A percentile compares a stretch with the other conserved stretches of the same genome.
Conservation (phyloP, 1,284 basidiomycete species). For the Irpex sp. region DNA sequence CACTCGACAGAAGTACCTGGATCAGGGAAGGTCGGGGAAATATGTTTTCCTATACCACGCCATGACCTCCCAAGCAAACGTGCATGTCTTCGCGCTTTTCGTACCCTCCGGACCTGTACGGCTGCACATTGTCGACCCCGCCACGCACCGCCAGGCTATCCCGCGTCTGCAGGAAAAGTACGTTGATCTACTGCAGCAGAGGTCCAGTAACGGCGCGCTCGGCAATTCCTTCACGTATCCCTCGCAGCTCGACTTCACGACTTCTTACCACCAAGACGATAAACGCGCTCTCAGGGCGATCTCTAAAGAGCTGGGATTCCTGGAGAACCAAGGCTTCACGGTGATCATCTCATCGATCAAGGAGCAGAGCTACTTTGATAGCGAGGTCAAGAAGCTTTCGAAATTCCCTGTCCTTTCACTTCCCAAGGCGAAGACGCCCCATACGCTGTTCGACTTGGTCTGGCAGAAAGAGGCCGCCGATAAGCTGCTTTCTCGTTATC, state of each 20-base stretch:
- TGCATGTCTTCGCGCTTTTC: slow-evolving; percentile 93
- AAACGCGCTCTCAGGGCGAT: slow-evolving; percentile 81
- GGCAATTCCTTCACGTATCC: slow-evolving; percentile 64
- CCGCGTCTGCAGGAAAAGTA: slow-evolving; percentile 77
- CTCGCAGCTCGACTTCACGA: slow-evolving; percentile 62
- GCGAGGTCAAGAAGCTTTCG: slow-evolving; percentile 62
- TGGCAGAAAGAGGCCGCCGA: slow-evolving; percentile 70
- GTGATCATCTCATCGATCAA: slow-evolving; percentile 86
- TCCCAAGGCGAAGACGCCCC: slow-evolving; percentile 69
- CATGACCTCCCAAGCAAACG: slow-evolving; percentile 61
- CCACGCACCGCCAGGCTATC: slow-evolving; percentile 78
- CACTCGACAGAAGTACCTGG: slow-evolving; percentile 70
- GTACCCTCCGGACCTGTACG: slow-evolving; percentile 67
- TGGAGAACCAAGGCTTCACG: slow-evolving; percentile 67
- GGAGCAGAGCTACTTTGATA: slow-evolving; percentile 82
- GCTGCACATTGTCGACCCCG: slow-evolving; percentile 89
- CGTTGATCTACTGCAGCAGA: slow-evolving; percentile 46
- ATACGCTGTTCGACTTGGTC: slow-evolving; percentile 71
- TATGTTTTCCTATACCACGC: slow-evolving; percentile 94
- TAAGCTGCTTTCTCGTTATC: slow-evolving; percentile 84
- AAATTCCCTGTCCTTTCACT: slow-evolving; percentile 90
- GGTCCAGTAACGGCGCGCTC: slow-evolving; percentile 34
- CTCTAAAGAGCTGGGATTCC: slow-evolving; percentile 77
- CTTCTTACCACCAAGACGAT: slow-evolving; percentile 79
- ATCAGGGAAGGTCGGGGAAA: slow-evolving; percentile 67